Evolutionary conservation across 2,329 filamentous ascomycete genomes (phyloP).

Genomic region (Geosmithia putterillii): DNA sequence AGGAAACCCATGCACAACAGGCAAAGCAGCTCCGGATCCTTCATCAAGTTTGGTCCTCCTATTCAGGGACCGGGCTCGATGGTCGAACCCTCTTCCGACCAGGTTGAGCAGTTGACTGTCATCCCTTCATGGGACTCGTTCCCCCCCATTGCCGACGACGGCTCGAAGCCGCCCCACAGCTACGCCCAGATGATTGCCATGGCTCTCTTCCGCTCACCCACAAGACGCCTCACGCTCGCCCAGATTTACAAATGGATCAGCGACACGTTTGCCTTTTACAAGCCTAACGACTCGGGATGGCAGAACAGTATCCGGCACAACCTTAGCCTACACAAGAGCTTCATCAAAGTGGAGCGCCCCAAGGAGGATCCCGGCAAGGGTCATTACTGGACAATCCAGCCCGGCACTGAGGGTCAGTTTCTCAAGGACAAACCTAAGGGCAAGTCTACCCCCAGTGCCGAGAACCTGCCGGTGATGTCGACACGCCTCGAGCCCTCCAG

Average conservation of each 20-base stretch:
- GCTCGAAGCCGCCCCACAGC: slow-evolving; percentile 78
- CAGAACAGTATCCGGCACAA: slow-evolving; percentile 99
- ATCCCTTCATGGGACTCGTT: slow-evolving; percentile 64
- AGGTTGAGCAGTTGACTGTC: slow-evolving; percentile 8
- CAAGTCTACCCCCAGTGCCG: slow-evolving; percentile 41
- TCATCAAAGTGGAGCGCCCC: slow-evolving; percentile 87
- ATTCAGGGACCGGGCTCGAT: background rate
- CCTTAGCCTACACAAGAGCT: slow-evolving; percentile 90
- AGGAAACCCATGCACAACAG: background rate
- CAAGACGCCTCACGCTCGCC: slow-evolving; percentile 72
- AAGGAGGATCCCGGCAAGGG: slow-evolving; percentile 97
- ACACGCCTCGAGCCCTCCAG: slow-evolving; percentile 39
- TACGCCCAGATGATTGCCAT: slow-evolving; percentile 94
- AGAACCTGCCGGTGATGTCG: slow-evolving; percentile 46
- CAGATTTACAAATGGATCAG: slow-evolving; percentile 99
- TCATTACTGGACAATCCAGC: slow-evolving; percentile 90
- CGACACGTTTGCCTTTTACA: slow-evolving; percentile 86
- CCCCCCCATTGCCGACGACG: slow-evolving; percentile 71
- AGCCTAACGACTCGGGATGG: slow-evolving; percentile 76
- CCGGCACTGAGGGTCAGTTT: slow-evolving; percentile 82
- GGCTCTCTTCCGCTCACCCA: slow-evolving; percentile 81
- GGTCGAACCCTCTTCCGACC: slow-evolving; percentile 21
- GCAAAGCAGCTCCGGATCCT: background rate
- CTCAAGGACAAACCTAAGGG: slow-evolving; percentile 71
- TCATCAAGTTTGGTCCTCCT: background rate